Conservation (phyloP, 2,329 filamentous ascomycete species). For the Penicillium sp. region DNA sequence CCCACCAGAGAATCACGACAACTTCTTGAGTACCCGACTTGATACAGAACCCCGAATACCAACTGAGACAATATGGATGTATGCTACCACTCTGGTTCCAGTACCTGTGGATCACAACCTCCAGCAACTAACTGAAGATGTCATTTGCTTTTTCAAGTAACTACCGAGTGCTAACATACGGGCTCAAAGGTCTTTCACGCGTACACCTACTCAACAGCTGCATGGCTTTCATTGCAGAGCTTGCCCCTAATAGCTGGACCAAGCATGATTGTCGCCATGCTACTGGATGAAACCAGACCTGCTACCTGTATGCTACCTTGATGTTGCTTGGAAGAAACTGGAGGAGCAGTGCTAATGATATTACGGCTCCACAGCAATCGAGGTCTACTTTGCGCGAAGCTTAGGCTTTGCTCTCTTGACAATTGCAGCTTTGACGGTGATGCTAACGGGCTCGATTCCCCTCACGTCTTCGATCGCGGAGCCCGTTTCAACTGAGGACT, state of each 20-base stretch:
- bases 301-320: conserved; percentile 52
- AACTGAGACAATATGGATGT: conserved; percentile 12
- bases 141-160: neutral
- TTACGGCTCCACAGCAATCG: conserved; percentile 51
- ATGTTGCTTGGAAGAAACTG: conserved; percentile 52
- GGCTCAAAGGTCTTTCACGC: conserved; percentile 41
- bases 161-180: neutral
- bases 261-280: conserved; percentile 59
- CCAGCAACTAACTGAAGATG: neutral
- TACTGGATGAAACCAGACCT: conserved; percentile 57
- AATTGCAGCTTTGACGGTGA: conserved; percentile 61
- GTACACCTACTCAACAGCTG: conserved; percentile 47
- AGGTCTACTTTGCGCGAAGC: conserved; percentile 70
- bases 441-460: conserved; percentile 69
- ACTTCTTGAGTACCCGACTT: too few relatives aligned
- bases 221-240: conserved; percentile 46
- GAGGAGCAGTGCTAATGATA: too few relatives aligned
- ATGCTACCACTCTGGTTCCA: neutral
- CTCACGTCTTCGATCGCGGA: conserved; percentile 52
- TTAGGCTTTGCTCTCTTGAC: conserved; percentile 66
- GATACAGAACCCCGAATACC: neutral
- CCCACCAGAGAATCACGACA: neutral
- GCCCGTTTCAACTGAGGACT: conserved; percentile 43
- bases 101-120: neutral
- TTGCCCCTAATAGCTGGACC: conserved; percentile 59